Conservation (phyloP, 1,284 basidiomycete genomes). For the Waitea zeae region DNA sequence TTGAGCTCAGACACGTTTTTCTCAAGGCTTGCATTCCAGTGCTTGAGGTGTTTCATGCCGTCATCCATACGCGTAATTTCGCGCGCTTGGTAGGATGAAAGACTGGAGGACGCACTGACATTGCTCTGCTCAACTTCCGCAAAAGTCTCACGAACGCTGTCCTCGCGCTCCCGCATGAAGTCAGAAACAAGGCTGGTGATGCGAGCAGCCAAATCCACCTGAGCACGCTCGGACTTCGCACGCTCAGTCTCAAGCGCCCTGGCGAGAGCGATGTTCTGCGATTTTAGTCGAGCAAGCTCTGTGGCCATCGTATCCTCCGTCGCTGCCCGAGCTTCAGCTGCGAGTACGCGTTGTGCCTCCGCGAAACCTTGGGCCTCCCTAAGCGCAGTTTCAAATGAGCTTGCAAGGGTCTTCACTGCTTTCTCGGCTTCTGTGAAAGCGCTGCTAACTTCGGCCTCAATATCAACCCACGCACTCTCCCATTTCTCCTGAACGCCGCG, state of each 20-base stretch:
- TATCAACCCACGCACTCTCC: conserved; percentile 25
- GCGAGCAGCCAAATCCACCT: conserved; percentile 54
- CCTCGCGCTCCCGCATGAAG: conserved; percentile 54
- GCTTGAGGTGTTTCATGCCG: conserved; percentile 20
- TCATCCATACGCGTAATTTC: conserved; percentile 23
- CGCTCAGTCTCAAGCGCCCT: conserved; percentile 53
- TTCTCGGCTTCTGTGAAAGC: conserved; percentile 26
- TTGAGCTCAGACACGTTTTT: conserved; percentile 33
- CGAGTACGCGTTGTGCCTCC: conserved; percentile 31
- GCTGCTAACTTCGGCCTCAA: conserved; percentile 9
- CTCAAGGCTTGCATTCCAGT: conserved; percentile 24
- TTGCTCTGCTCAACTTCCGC: conserved; percentile 38
- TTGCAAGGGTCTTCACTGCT: conserved; percentile 29
- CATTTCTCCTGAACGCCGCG: conserved; percentile 29
- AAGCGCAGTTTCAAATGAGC: conserved; percentile 42
- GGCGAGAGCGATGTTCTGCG: conserved; percentile 56
- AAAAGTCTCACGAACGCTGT: conserved; percentile 45
- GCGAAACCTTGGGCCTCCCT: conserved; percentile 41
- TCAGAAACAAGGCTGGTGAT: conserved; percentile 55
- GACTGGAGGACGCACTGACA: conserved; percentile 30
- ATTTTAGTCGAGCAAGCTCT: conserved; percentile 49
- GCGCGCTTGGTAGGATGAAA: conserved; percentile 29
- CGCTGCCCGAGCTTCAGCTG: conserved; percentile 30
- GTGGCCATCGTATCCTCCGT: conserved; percentile 31
- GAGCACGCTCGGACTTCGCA: conserved; percentile 43